A percentile compares a stretch with the other conserved stretches of the same genome.
phyloP scores from a whole-genome alignment of 2,329 filamentous ascomycete species.

The Colletotrichum siamense region DNA sequence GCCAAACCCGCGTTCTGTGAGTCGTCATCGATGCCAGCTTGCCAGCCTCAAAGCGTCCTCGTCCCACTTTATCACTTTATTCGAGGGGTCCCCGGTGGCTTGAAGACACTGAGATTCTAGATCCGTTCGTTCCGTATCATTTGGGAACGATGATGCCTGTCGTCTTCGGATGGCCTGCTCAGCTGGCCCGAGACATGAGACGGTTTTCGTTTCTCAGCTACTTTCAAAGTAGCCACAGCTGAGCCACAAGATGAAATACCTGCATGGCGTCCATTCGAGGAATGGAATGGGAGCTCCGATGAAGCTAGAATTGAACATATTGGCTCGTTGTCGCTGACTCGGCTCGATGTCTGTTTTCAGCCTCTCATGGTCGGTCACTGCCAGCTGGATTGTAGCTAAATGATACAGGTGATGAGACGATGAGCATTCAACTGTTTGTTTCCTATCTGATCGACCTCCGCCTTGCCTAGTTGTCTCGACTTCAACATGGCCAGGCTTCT shows the following conservation, averaged over 20 bases:
- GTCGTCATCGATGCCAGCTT: conserved; percentile 14
- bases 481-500: background rate
- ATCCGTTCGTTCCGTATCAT: background rate
- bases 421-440: background rate
- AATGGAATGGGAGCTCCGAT: background rate
- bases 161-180: background rate
- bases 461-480: background rate
- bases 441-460: background rate
- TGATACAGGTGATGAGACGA: background rate
- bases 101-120: background rate
- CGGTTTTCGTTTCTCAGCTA: background rate
- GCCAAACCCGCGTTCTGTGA: background rate
- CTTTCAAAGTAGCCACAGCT: background rate
- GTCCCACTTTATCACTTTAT: background rate
- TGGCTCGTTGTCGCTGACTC: background rate
- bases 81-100: background rate
- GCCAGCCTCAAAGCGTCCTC: background rate
- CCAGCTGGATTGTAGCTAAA: background rate
- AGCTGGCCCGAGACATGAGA: background rate
- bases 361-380: background rate
- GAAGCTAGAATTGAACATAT: background rate
- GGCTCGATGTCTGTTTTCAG: background rate
- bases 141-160: background rate
- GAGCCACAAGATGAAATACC: background rate
- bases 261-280: background rate